These are phyloP conservation scores for Eutrema japonicum DNA, from an alignment of 345 rosid species.

Conservation along the genomic window DNA sequence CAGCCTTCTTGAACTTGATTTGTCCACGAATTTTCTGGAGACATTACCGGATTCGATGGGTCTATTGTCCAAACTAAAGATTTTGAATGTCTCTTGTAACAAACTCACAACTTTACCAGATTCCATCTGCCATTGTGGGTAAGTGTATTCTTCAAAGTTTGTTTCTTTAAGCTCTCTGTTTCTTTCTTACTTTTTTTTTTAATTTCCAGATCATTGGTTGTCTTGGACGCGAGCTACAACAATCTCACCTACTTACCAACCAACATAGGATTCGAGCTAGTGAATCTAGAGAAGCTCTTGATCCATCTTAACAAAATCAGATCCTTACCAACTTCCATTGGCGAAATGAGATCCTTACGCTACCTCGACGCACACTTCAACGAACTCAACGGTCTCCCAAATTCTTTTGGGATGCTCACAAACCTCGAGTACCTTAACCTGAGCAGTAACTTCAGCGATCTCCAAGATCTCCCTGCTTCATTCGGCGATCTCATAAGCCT, in stretches of 20 bases:
- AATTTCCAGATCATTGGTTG: slow-evolving; percentile 60
- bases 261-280: slow-evolving; percentile 72
- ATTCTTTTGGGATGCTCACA: slow-evolving; percentile 61
- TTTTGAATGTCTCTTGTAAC: slow-evolving; percentile 72
- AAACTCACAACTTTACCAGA: slow-evolving; percentile 78
- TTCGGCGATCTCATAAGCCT: slow-evolving; percentile 78
- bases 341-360: slow-evolving; percentile 68
- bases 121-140: slow-evolving; percentile 80
- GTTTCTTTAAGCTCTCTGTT: slow-evolving; percentile 18
- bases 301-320: slow-evolving; percentile 80
- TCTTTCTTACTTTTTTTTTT: slow-evolving; percentile 7
- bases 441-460: slow-evolving; percentile 78
- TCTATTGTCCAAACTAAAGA: slow-evolving; percentile 64
- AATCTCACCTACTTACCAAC: slow-evolving; percentile 78
- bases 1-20: slow-evolving; percentile 74
- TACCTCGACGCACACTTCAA: slow-evolving; percentile 87
- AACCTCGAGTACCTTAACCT: slow-evolving; percentile 76
- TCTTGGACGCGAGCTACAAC: slow-evolving; percentile 86
- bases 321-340: slow-evolving; percentile 70
- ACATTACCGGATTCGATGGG: slow-evolving; percentile 88
- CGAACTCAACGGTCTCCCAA: slow-evolving; percentile 69
- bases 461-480: slow-evolving; percentile 74
- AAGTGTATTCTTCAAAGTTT: slow-evolving; percentile 15
- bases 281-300: slow-evolving; percentile 60
- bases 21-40: slow-evolving; percentile 74